A percentile compares a stretch with the other conserved stretches of the same genome.
Conservation (phyloP, 2,329 filamentous ascomycete species). For the Ascochyta rabiei region DNA sequence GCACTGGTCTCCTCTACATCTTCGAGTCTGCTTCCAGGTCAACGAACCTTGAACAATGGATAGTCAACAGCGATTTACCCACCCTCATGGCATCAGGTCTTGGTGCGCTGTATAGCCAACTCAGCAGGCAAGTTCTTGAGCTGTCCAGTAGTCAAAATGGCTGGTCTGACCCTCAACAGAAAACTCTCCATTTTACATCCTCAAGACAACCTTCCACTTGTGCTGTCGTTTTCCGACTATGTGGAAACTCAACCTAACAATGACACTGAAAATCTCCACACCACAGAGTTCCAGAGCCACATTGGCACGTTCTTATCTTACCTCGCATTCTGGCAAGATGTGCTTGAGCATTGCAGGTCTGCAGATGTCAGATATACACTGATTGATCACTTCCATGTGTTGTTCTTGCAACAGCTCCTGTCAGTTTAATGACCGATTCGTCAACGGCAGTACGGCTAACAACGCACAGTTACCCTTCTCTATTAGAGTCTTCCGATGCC, state of each 20-base stretch:
- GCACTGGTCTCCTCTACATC: constrained; percentile 92
- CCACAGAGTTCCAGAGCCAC: constrained; percentile 79
- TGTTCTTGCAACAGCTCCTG: constrained; percentile 93
- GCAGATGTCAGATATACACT: constrained; percentile 90
- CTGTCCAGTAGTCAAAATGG: neutral
- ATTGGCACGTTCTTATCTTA: constrained; percentile 94
- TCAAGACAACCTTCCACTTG: constrained; percentile 76
- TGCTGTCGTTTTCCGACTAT: constrained; percentile 90
- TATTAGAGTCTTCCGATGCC: constrained; percentile 94
- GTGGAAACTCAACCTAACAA: constrained; percentile 71
- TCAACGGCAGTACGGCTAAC: constrained; percentile 16
- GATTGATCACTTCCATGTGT: constrained; percentile 94
- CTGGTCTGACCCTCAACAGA: constrained; percentile 48
- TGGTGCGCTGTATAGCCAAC: constrained; percentile 75
- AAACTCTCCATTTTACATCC: constrained; percentile 82
- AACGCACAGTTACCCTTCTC: constrained; percentile 78
- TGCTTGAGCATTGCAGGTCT: constrained; percentile 92
- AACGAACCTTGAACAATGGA: constrained; percentile 86
- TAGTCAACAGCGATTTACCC: constrained; percentile 94
- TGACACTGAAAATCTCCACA: constrained; percentile 72
- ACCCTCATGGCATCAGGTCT: constrained; percentile 97
- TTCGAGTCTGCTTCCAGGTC: constrained; percentile 91
- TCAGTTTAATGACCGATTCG: constrained; percentile 53
- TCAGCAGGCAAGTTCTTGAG: constrained; percentile 60
- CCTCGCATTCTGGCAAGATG: constrained; percentile 96